phyloP scores from a whole-genome alignment of 176 grass and related monocot genomes.

The Eremochloa ophiuroides region DNA sequence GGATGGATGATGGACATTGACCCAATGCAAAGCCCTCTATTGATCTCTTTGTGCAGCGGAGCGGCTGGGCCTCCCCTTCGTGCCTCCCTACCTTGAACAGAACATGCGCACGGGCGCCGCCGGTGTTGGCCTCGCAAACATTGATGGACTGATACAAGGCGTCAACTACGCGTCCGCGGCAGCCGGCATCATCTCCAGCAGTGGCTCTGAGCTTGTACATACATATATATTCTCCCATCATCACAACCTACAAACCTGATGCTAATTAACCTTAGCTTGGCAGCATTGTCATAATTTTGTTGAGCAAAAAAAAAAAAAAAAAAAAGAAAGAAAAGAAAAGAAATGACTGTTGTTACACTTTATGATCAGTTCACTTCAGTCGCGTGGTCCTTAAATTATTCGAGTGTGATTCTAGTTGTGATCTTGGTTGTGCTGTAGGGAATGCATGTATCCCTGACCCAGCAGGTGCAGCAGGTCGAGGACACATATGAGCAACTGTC shows the following conservation, averaged over 20 bases:
- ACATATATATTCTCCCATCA: no score
- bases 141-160: slow-evolving; percentile 17
- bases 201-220: slow-evolving; percentile 69
- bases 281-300: background rate
- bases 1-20: no score
- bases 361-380: background rate
- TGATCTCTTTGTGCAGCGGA: slow-evolving; percentile 30
- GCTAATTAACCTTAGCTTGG: background rate
- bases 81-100: slow-evolving; percentile 60
- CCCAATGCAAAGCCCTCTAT: no score
- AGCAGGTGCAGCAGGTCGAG: slow-evolving; percentile 73
- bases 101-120: slow-evolving; percentile 32
- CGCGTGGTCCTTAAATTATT: background rate
- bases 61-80: slow-evolving; percentile 65
- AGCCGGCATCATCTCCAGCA: slow-evolving; percentile 56
- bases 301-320: background rate
- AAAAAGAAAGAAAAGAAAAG: no score
- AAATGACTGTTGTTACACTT: no score
- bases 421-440: slow-evolving; percentile 34
- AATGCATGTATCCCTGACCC: slow-evolving; percentile 62
- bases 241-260: no score
- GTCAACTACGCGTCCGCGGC: slow-evolving; percentile 48
- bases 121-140: background rate
- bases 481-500: slow-evolving; percentile 59
- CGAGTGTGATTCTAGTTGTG: background rate